Percentiles rank a stretch among this genome's conserved stretches.
phyloP scores from a whole-genome alignment of 2,329 filamentous ascomycete genomes.

The Coniella vitis region DNA sequence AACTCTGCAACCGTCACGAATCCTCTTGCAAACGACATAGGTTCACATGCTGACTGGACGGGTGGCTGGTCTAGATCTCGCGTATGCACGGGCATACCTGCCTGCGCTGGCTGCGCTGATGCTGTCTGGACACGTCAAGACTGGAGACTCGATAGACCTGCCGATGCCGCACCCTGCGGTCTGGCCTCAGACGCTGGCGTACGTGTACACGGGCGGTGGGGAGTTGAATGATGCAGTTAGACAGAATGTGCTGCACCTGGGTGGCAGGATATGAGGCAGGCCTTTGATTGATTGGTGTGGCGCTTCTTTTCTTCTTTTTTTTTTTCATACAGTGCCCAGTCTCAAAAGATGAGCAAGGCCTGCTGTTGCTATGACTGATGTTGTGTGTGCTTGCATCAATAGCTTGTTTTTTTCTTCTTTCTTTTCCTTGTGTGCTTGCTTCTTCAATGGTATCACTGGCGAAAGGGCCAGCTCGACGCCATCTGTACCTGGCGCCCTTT shows the following conservation, averaged over 20 bases:
- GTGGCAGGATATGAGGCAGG: constrained; percentile 35
- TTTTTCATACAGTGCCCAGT: neutral
- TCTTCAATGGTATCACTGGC: no score
- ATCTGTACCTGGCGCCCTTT: no score
- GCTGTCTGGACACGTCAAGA: constrained; percentile 43
- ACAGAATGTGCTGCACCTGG: constrained; percentile 49
- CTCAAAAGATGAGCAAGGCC: no score
- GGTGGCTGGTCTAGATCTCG: constrained; percentile 32
- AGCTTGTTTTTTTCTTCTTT: no score
- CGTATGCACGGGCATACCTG: constrained; percentile 40
- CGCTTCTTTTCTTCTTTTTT: neutral
- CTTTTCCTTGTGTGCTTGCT: neutral
- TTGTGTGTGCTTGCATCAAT: no score
- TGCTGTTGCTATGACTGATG: no score
- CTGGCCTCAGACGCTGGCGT: constrained; percentile 49
- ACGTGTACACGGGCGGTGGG: constrained; percentile 47
- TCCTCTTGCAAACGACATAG: neutral
- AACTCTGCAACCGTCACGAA: neutral
- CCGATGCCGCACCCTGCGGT: constrained; percentile 49
- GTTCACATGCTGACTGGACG: neutral
- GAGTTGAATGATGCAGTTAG: constrained; percentile 38
- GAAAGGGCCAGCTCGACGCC: no score
- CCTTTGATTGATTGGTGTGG: neutral
- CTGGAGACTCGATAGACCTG: constrained; percentile 49
- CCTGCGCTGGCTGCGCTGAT: constrained; percentile 50